Percentiles rank a stretch among this genome's conserved stretches.
Conservation (phyloP, 352 stramenopile species). For the Globisporangium recalcitrans region DNA sequence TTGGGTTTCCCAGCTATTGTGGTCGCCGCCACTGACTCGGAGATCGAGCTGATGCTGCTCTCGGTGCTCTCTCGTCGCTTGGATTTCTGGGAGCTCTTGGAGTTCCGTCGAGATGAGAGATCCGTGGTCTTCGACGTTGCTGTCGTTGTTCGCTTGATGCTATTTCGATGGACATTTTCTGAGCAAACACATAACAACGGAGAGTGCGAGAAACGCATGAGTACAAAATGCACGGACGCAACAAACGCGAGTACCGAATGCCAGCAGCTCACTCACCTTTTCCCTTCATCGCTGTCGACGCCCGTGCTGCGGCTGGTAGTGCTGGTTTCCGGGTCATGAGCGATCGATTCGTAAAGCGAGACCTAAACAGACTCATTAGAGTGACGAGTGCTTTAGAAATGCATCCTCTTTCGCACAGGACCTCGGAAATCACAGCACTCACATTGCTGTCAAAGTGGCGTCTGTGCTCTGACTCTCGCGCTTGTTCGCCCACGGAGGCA, state of each 20-base stretch:
- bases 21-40: not conserved
- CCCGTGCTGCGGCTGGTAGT: conserved; percentile 9
- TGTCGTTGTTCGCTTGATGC: conserved; percentile 11
- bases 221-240: not conserved
- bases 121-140: conserved; percentile 8
- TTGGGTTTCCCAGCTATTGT: conserved; percentile 38
- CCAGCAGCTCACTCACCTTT: conserved; percentile 10
- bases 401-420: not conserved
- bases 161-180: conserved; percentile 18
- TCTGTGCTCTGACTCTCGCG: conserved; percentile 15
- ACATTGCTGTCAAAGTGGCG: conserved; percentile 15
- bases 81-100: conserved; percentile 5
- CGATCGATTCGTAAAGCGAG: conserved; percentile 15
- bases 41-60: conserved; percentile 11
- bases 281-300: not conserved
- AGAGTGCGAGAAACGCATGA: too few species aligned
- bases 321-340: conserved; percentile 9
- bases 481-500: conserved; percentile 18
- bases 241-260: not conserved
- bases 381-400: not conserved
- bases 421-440: not conserved
- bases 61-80: conserved; percentile 18
- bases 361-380: conserved; percentile 1
- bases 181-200: not conserved
- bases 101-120: conserved; percentile 6